These are phyloP conservation scores for Termitomyces sp. DNA, from an alignment of 768 basidiomycete genomes.

Conservation along the genomic window DNA sequence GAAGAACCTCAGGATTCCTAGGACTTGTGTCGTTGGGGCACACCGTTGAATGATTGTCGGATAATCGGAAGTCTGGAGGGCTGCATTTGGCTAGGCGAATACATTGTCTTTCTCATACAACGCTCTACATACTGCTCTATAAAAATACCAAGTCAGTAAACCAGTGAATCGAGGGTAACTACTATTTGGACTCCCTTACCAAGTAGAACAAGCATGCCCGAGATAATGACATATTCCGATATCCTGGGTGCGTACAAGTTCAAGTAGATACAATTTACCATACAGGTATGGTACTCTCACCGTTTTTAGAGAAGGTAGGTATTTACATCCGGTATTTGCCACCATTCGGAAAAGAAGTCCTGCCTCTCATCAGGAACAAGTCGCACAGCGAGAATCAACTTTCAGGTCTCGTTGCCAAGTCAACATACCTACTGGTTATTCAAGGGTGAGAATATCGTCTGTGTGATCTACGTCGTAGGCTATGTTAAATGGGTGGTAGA, in stretches of 20 bases:
- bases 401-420: background rate
- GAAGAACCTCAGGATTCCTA: background rate
- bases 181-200: background rate
- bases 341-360: background rate
- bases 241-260: background rate
- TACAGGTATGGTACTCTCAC: background rate
- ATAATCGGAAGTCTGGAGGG: background rate
- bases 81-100: background rate
- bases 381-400: no score
- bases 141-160: background rate
- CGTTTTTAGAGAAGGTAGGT: background rate
- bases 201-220: background rate
- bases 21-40: background rate
- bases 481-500: background rate
- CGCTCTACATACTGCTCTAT: no score
- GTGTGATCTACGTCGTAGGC: background rate
- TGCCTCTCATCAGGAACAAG: background rate
- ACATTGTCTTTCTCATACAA: background rate
- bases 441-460: background rate
- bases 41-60: background rate
- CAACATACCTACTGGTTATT: background rate
- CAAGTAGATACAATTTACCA: background rate
- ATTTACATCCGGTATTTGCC: background rate
- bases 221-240: background rate
- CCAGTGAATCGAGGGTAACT: background rate